phyloP scores from a whole-genome alignment of 164 flowering plant genomes.

The Annona squamosa region DNA sequence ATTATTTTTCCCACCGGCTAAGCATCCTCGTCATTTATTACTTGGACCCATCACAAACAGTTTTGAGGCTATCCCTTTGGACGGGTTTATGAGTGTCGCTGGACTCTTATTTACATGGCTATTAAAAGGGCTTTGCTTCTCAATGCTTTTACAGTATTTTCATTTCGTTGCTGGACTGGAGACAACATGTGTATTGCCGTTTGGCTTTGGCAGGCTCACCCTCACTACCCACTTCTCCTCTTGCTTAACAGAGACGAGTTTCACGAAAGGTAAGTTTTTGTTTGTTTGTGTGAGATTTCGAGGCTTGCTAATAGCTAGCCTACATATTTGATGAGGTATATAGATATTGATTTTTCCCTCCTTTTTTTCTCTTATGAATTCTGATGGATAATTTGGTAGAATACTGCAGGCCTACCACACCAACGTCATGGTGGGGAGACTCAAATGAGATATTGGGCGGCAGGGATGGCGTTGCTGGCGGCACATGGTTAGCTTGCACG shows the following conservation, averaged over 20 bases:
- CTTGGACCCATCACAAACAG: background rate
- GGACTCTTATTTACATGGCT: background rate
- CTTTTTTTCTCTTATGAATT: background rate
- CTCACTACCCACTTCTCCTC: slow-evolving; percentile 53
- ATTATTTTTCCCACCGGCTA: background rate
- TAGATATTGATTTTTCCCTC: no score
- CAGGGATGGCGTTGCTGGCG: slow-evolving; percentile 69
- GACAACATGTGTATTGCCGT: slow-evolving; percentile 62
- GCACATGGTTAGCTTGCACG: slow-evolving; percentile 78
- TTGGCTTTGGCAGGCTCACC: slow-evolving; percentile 67
- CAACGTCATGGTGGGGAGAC: slow-evolving; percentile 69
- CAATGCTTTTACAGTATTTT: no score
- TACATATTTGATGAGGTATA: no score
- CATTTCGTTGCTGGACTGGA: no score
- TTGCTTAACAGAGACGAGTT: slow-evolving; percentile 73
- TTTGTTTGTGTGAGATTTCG: background rate
- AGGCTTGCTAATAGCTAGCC: no score
- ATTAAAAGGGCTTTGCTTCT: background rate
- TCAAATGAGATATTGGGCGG: slow-evolving; percentile 58
- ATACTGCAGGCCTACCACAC: slow-evolving; percentile 48
- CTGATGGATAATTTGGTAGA: background rate
- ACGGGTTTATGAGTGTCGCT: background rate
- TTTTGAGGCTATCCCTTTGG: background rate
- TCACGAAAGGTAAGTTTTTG: slow-evolving; percentile 37
- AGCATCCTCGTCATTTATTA: background rate